Percentiles rank a stretch among this genome's conserved stretches.
Evolutionary conservation across 371 early-diverging fungal genomes (phyloP).

Genomic region (Mortierella polycephala): DNA sequence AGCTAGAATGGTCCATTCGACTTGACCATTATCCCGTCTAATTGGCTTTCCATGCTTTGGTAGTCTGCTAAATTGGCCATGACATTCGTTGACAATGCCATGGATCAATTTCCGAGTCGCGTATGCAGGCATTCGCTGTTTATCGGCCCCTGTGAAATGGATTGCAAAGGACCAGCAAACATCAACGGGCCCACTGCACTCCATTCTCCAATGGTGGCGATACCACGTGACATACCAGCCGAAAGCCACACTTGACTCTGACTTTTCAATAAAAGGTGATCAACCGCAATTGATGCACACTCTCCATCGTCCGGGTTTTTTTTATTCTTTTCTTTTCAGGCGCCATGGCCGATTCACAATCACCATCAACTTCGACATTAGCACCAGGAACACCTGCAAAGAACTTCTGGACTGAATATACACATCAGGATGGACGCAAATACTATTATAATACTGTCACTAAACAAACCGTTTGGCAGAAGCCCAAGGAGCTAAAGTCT

Average conservation of each 20-base stretch:
- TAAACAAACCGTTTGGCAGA: slow-evolving; percentile 91
- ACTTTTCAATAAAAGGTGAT: not conserved
- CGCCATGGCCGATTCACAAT: slow-evolving; percentile 24
- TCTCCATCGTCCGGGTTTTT: too few relatives aligned
- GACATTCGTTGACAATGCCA: slow-evolving; percentile 38
- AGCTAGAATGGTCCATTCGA: slow-evolving; percentile 89
- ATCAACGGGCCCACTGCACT: too few relatives aligned
- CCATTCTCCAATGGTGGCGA: too few relatives aligned
- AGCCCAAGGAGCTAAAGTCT: slow-evolving; percentile 92
- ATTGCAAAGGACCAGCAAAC: not conserved
- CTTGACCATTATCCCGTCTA: slow-evolving; percentile 56
- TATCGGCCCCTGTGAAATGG: not conserved
- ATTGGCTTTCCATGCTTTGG: slow-evolving; percentile 82
- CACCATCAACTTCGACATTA: slow-evolving; percentile 1
- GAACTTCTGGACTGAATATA: slow-evolving; percentile 79
- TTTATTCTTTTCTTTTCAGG: not conserved
- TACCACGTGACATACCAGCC: too few relatives aligned
- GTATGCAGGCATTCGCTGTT: slow-evolving; percentile 21
- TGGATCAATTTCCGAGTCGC: slow-evolving; percentile 7
- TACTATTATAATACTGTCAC: slow-evolving; percentile 90
- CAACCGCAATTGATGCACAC: not conserved
- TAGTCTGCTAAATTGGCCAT: slow-evolving; percentile 57
- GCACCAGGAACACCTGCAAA: slow-evolving; percentile 13
- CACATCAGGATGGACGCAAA: slow-evolving; percentile 80
- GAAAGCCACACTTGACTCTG: not conserved